phyloP scores from a whole-genome alignment of 306 rosid species.

The Mimosa bimucronata region DNA sequence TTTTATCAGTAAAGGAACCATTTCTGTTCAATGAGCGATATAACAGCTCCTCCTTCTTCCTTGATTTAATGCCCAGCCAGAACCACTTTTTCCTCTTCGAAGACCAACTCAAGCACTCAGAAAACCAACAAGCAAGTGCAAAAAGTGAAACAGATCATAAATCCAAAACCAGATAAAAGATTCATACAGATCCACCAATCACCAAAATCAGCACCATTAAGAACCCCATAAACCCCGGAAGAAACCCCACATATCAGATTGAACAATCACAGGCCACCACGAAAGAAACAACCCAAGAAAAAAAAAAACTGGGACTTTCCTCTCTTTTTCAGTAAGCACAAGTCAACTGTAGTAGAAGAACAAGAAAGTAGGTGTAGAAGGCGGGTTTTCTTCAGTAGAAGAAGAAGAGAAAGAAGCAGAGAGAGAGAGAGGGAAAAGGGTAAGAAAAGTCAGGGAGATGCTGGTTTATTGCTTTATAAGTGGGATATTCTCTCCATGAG shows the following conservation, averaged over 20 bases:
- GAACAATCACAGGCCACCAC: conserved; percentile 5
- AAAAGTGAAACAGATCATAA: neutral
- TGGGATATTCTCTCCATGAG: conserved; percentile 35
- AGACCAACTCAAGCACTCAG: conserved; percentile 10
- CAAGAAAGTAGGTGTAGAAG: too few species aligned
- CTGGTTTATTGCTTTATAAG: conserved; percentile 38
- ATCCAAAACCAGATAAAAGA: neutral
- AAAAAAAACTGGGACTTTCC: neutral
- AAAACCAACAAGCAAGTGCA: neutral
- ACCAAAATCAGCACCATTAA: neutral
- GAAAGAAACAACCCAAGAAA: neutral
- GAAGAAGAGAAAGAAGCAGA: neutral
- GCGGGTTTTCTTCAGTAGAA: neutral
- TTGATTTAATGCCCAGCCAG: too few species aligned
- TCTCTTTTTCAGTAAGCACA: conserved; percentile 12
- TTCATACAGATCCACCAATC: neutral
- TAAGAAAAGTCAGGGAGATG: conserved; percentile 28
- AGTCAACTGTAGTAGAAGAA: too few species aligned
- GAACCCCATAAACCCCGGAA: neutral
- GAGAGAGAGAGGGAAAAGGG: neutral
- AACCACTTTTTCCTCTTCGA: too few species aligned
- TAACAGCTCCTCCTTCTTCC: too few species aligned
- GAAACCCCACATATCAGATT: neutral
- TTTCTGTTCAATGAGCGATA: too few species aligned
- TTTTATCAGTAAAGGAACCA: too few species aligned